Evolutionary conservation across 129 eudicot genomes (phyloP), one percentile per base, ranked within the genome.

Genomic region (Chrysanthemum makinoi): DNA sequence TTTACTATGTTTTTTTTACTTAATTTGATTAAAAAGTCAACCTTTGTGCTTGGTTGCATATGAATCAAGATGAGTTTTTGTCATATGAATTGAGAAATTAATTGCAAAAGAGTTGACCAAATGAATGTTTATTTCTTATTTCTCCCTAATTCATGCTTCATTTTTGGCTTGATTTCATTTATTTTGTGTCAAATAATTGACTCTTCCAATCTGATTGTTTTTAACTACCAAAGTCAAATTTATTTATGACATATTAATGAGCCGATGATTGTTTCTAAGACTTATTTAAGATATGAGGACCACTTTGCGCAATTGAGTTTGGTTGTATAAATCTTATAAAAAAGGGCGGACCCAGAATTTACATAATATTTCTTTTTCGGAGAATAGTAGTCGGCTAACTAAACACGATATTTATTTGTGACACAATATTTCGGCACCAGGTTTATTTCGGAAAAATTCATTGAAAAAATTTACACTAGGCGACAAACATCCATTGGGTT

Each of bases 101-200:
- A 20, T 51, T 55, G 67, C 83, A 68, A 75, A 74, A 74, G 80
- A 74, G 80, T 74, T 74, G 80, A 70, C 66, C 54, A 62, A 26
- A 19, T 59, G 49, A 73, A 72, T 74, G 6, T 70, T 50, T 60
- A 19, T 73, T 20, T 22, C 19, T 58, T 48, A 16, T 68, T 61
- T 14, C 70, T 39, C 60, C 6, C n/a, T 35, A 17, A 46, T 48
- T 20, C 48, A 58, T 59, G 49, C 28, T 55, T 66, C 47, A 30
- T 22, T 55, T 57, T 75, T 66, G 58, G 52, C 60, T 49, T 14
- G 13, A 10, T 67, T 56, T 65, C n/a, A 33, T 73, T 18, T 43
- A 4, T 67, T 6, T 63, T 26, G 47, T 47, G 79, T 56, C 22
- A 46, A 8, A 22, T 16, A 68, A 5, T 49, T 22, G 22, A 13